Evolutionary conservation across 352 stramenopile genomes (phyloP).

Genomic region (Aphanomyces stellatus): DNA sequence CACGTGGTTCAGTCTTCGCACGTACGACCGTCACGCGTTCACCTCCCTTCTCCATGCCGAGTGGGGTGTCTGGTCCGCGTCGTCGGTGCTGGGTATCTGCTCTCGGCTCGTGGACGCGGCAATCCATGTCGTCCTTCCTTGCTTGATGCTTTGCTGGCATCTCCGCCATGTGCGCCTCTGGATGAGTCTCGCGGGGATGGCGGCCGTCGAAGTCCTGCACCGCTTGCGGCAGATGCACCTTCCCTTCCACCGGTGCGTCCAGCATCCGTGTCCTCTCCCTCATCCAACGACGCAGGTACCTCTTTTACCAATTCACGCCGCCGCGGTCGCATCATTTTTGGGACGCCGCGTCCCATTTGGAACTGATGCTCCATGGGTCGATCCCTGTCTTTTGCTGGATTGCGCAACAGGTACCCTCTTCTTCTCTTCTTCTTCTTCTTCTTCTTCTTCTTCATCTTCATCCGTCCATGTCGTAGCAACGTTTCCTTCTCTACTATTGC

Average conservation of each 20-base stretch:
- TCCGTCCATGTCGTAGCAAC: not conserved
- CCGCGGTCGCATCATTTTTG: constrained; percentile 65
- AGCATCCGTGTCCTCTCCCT: not conserved
- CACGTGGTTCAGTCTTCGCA: constrained; percentile 72
- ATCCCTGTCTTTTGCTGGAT: constrained; percentile 72
- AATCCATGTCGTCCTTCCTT: constrained; percentile 58
- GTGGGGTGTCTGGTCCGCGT: constrained; percentile 68
- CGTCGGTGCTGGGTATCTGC: constrained; percentile 44
- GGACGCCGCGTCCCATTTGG: constrained; percentile 73
- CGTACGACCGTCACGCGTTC: constrained; percentile 72
- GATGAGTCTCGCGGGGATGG: constrained; percentile 65
- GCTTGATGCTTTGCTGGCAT: constrained; percentile 68
- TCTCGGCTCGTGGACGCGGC: constrained; percentile 51
- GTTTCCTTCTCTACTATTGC: constrained; percentile 60
- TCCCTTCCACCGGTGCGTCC: not conserved
- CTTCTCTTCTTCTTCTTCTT: constrained; percentile 15
- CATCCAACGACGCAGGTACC: not conserved
- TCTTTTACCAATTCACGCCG: constrained; percentile 52
- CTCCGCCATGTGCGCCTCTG: constrained; percentile 63
- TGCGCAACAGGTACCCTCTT: constrained; percentile 51
- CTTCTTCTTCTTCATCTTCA: not conserved
- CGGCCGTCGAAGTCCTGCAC: not conserved
- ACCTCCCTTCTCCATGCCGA: constrained; percentile 61
- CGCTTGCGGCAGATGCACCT: not conserved
- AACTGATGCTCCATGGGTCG: constrained; percentile 64